Percentiles rank a stretch among this genome's conserved stretches.
phyloP scores from a whole-genome alignment of 176 grass and related monocot genomes.

The Hordeum vulgare region MorexV3_pseudomolecules_assembly NC_058523.1:112465455-112465954 shows the following conservation, averaged over 20 bases:
- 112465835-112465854: background rate
- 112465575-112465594: background rate
- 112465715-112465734: no score
- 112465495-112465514: background rate
- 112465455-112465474: background rate
- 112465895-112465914: background rate
- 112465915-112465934: background rate
- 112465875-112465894: no score
- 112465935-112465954: constrained; percentile 4
- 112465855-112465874: no score
- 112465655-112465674: background rate
- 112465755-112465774: background rate
- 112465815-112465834: background rate
- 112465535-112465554: background rate
- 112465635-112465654: background rate
- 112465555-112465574: background rate
- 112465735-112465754: no score
- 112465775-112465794: background rate
- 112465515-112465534: background rate
- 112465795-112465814: background rate
- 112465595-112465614: background rate
- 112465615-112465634: background rate
- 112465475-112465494: background rate
- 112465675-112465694: no score
- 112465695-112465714: no score